Conservation (phyloP, 2,329 filamentous ascomycete genomes). For the Diaporthe nobilis region DNA sequence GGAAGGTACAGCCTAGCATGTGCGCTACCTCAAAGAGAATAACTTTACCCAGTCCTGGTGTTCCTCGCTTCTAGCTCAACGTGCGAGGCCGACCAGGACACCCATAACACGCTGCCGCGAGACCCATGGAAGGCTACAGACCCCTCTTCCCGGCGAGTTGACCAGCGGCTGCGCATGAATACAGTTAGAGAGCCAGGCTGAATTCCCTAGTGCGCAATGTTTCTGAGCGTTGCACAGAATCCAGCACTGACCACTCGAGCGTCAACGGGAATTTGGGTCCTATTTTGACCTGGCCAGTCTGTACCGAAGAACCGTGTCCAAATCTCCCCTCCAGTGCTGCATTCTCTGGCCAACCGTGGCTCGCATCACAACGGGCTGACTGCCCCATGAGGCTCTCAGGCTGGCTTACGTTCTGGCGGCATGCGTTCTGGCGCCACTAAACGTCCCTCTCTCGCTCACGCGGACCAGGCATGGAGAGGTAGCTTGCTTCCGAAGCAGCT, state of each 20-base stretch:
- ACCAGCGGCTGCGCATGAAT: background rate
- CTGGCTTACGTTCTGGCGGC: background rate
- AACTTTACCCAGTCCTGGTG: constrained; percentile 1
- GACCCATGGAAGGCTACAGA: constrained; percentile 26
- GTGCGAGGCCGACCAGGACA: constrained; percentile 17
- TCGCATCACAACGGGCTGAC: background rate
- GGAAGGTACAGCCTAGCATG: background rate
- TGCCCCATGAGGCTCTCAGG: background rate
- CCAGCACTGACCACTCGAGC: constrained; percentile 9
- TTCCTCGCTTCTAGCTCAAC: constrained; percentile 13
- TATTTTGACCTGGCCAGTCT: background rate
- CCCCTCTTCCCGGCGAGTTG: constrained; percentile 1
- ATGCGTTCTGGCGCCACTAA: background rate
- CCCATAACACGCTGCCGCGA: constrained; percentile 3
- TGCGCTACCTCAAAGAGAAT: background rate
- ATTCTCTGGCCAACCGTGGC: background rate
- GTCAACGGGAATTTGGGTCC: background rate
- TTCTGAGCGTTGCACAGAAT: constrained; percentile 4
- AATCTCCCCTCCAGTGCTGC: background rate
- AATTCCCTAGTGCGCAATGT: background rate
- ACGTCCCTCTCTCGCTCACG: background rate
- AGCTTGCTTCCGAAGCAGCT: constrained; percentile 2
- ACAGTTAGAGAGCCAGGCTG: background rate
- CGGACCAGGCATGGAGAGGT: background rate
- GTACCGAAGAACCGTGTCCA: background rate